Conservation (phyloP, 176 grass and related monocot species). For the Zea luxurians region DNA sequence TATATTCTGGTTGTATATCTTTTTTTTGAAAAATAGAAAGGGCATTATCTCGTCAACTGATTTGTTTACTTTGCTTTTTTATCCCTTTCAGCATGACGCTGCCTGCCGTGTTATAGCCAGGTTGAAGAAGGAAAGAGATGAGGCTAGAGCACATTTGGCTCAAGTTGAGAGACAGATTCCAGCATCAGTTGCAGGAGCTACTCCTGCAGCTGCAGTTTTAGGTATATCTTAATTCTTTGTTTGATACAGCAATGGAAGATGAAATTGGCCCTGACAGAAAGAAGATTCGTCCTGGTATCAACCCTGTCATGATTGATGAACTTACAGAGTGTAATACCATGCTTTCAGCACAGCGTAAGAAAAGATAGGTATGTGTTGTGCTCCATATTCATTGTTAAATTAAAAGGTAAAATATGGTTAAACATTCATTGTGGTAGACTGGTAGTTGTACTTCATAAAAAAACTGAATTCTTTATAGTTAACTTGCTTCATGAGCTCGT, state of each 20-base stretch:
- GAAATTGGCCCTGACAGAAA: conserved; percentile 87
- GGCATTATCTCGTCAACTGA: neutral
- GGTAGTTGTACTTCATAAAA: neutral
- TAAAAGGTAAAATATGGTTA: conserved; percentile 14
- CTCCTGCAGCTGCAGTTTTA: conserved; percentile 46
- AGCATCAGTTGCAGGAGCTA: conserved; percentile 40
- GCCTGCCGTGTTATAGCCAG: conserved; percentile 99
- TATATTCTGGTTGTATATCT: too few relatives aligned
- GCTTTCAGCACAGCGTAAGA: conserved; percentile 95
- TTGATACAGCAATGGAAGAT: conserved; percentile 70
- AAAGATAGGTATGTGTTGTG: conserved; percentile 69
- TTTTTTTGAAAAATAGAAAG: neutral
- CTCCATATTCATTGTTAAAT: neutral
- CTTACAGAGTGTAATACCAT: conserved; percentile 89
- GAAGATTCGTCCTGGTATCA: conserved; percentile 91
- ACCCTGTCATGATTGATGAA: conserved; percentile 77
- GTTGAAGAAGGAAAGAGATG: conserved; percentile 99
- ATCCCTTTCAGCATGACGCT: conserved; percentile 81
- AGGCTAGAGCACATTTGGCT: conserved; percentile 84
- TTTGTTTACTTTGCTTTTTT: conserved; percentile 27
- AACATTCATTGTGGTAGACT: neutral
- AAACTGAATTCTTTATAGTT: neutral
- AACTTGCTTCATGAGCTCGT: conserved; percentile 4
- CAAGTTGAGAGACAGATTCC: conserved; percentile 88
- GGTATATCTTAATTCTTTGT: conserved; percentile 22